These are phyloP conservation scores for Cercospora sesami DNA, from an alignment of 2,329 filamentous ascomycete species.

Conservation along the genomic window DNA sequence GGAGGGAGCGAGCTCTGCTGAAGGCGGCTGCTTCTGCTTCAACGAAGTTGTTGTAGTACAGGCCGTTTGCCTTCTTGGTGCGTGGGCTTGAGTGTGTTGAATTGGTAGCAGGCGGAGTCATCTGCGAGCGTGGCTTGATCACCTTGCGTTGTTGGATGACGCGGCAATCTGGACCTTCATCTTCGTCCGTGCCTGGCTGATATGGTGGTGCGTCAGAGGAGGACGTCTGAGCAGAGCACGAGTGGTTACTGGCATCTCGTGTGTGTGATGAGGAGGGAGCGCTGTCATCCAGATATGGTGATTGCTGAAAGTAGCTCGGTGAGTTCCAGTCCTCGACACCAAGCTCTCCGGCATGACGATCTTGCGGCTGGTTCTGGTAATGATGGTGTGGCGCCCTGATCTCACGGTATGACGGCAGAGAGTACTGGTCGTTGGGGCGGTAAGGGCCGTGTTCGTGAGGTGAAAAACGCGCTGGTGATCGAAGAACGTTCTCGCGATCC, in stretches of 20 bases:
- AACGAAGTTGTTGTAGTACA: conserved; percentile 18
- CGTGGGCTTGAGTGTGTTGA: neutral
- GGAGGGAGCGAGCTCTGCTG: conserved; percentile 10
- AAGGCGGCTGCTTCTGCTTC: conserved; percentile 19
- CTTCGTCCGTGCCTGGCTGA: neutral
- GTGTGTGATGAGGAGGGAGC: neutral
- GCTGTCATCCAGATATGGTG: neutral
- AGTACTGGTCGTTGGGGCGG: neutral
- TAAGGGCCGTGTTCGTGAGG: neutral
- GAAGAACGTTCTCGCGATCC: neutral
- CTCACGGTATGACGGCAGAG: neutral
- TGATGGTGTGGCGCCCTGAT: neutral
- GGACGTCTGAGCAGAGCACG: neutral
- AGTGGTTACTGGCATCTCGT: neutral
- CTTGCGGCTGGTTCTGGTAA: neutral
- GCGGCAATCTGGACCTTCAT: neutral
- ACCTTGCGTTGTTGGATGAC: conserved; percentile 19
- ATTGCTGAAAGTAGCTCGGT: neutral
- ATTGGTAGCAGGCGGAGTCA: neutral
- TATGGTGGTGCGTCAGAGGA: neutral
- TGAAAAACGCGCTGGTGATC: neutral
- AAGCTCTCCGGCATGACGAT: neutral
- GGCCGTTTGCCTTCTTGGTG: conserved; percentile 1
- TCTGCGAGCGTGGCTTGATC: conserved; percentile 12
- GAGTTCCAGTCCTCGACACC: neutral